Evolutionary conservation across 805 yeast species (phyloP), one percentile per base, ranked within the genome.

Genomic region (Nakazawaea laoshanensis): DNA sequence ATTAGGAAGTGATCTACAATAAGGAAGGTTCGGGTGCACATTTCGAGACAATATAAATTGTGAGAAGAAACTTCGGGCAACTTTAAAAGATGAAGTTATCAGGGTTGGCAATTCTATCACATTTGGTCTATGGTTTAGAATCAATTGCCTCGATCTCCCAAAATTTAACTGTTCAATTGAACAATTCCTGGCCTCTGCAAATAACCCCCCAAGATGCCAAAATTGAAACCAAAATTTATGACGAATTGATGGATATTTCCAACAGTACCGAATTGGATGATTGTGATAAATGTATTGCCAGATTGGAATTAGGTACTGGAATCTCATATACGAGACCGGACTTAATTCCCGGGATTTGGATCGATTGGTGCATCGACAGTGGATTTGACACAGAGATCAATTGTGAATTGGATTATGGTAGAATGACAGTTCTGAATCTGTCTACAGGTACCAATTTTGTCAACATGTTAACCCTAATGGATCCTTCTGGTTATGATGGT

Each of bases 401-500:
- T 14, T 64, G 70, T 45, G 31, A 42, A 10, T 38, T 51, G 9
- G 46, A 48, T 18, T 64, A 50, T 42, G 50, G 54, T 14, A 53
- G 67, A 49, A 54, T 49, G 36, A 63, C 69, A 2, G 60, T 58
- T 15, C 46, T 54, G 7, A 44, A 52, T 32, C 48, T 61, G 11
- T 42, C 55, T 19, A 48, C 56, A 11, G 70, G 69, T 30, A 50
- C 63, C 11, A 74, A 74, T 43, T 67, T 74, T 36, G 64, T 69
- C 10, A 70, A 72, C 40, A 53, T 73, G 52, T 45, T 74, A 27
- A 57, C 61, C 14, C 44, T 66, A 32, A 68, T 75, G 65, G 68
- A 71, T 42, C 72, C 78, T 10, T 46, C 53, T 33, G 63, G 73
- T 9, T 44, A 59, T 19, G 82, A 75, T 44, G 80, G 77, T 20